A percentile compares a stretch with the other conserved stretches of the same genome.
phyloP scores from a whole-genome alignment of 2,329 filamentous ascomycete species.

The Dryadomyces sulphureus region DNA sequence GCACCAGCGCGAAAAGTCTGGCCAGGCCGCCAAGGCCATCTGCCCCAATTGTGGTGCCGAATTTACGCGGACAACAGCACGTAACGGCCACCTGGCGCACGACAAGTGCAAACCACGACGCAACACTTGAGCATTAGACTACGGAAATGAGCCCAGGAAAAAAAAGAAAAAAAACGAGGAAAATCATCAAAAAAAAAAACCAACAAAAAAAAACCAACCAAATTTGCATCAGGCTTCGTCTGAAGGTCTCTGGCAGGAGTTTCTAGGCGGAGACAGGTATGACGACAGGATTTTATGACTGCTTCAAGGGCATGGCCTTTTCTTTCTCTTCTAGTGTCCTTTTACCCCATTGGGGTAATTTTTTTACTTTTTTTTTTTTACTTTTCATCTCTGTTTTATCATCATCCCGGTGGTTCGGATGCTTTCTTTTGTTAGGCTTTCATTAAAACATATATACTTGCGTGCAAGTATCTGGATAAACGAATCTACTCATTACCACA shows the following conservation, averaged over 20 bases:
- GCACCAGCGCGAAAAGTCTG: slow-evolving; percentile 89
- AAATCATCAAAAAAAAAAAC: not conserved
- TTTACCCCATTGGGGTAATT: not conserved
- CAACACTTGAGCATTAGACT: slow-evolving; percentile 14
- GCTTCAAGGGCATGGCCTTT: not conserved
- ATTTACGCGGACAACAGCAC: slow-evolving; percentile 76
- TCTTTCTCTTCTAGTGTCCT: not conserved
- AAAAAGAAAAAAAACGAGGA: not conserved
- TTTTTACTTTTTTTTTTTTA: too few species aligned
- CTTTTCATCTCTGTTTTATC: not conserved
- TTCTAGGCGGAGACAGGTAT: not conserved
- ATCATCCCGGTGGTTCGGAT: not conserved
- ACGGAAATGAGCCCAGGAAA: not conserved
- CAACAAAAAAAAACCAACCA: not conserved
- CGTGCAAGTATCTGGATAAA: not conserved
- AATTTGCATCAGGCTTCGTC: not conserved
- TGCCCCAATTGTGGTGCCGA: slow-evolving; percentile 88
- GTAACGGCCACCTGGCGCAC: slow-evolving; percentile 73
- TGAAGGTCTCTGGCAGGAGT: not conserved
- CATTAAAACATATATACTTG: not conserved
- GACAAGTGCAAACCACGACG: slow-evolving; percentile 80
- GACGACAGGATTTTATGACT: not conserved
- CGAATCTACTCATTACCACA: too few species aligned
- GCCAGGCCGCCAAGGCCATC: slow-evolving; percentile 73
- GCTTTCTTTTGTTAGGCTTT: not conserved